Evolutionary conservation across 1,284 basidiomycete genomes (phyloP), one percentile per base, ranked within the genome.

Genomic region (Papiliotrema fonsecae): DNA sequence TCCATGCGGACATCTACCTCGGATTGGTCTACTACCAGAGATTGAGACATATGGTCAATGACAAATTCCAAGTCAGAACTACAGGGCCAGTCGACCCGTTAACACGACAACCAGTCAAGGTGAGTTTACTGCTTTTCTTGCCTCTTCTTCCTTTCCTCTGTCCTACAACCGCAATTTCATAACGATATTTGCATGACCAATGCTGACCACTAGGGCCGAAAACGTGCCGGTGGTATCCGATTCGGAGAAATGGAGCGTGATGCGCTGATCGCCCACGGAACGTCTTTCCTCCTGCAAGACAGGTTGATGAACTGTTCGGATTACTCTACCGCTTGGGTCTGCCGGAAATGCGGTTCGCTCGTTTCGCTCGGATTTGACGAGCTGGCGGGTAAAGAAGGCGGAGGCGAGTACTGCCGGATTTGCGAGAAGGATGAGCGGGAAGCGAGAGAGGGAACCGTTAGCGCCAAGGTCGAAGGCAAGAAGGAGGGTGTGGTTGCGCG

Each of bases 221-320:
- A 98, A 82, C 87, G 93, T 49, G 91, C 88, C 34, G 96, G 96
- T 68, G 96, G 96, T 72, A 98, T 99, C 65, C 93, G 96, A 56
- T 98, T 99, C 74, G 96, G 96, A 63, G 96, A 99, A 77, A 99
- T 99, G 96, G 96, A 99, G 75, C 88, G 96, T 51, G 96, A 99
- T 69, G 94, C 96, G 14, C 80, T 98, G 45, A 89, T 99, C 61
- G 96, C 96, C 3, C 96, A 99, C 75, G 96, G 96, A 36, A 97
- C 96, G 5, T 91, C 90, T 6, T 98, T 96, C 84, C 80, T 98
- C 39, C 81, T 99, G 22, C 94, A 98, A 78, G 96, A 99, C 73
- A 82, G 96, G 47, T 77, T 99, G 67, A 98, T 99, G 94, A 98
- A 98, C 76, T 99, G 96, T 72, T 98, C 94, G 35, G 96, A 99